A percentile compares a stretch with the other conserved stretches of the same genome.
These are phyloP conservation scores for Russula dissimulans DNA, from an alignment of 768 basidiomycete genomes.

Conservation along the genomic window DNA sequence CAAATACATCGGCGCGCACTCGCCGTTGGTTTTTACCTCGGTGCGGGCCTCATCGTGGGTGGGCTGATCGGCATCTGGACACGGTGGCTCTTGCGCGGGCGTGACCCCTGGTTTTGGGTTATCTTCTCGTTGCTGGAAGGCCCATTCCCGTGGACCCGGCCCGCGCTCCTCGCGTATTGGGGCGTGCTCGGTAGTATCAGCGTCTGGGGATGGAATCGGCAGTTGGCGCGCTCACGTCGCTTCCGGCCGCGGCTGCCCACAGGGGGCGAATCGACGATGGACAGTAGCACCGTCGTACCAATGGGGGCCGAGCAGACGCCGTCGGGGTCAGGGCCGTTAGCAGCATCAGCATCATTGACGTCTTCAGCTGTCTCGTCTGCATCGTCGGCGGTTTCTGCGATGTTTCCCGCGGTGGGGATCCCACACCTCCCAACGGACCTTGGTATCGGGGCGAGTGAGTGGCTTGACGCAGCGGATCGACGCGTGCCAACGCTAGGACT, in stretches of 20 bases:
- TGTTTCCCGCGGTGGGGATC: constrained; percentile 29
- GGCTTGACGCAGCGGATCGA: constrained; percentile 83
- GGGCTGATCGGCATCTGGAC: constrained; percentile 89
- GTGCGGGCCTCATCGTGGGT: constrained; percentile 65
- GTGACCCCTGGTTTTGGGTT: constrained; percentile 85
- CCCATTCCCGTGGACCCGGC: constrained; percentile 66
- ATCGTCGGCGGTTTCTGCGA: constrained; percentile 9
- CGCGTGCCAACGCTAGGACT: constrained; percentile 81
- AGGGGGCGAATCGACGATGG: background rate
- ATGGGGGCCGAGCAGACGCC: constrained; percentile 10
- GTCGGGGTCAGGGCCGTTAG: constrained; percentile 5
- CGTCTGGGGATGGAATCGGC: constrained; percentile 91
- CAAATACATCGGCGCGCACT: constrained; percentile 71
- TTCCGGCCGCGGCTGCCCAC: constrained; percentile 40
- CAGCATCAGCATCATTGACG: constrained; percentile 1
- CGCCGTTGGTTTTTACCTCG: constrained; percentile 77
- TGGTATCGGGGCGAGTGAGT: constrained; percentile 43
- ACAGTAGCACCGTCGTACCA: background rate
- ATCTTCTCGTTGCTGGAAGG: constrained; percentile 74
- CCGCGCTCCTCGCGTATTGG: constrained; percentile 80
- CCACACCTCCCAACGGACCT: constrained; percentile 38
- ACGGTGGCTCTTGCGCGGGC: constrained; percentile 69
- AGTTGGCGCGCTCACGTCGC: constrained; percentile 67
- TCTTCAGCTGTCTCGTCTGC: constrained; percentile 11
- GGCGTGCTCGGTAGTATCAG: constrained; percentile 67